A percentile compares a stretch with the other conserved stretches of the same genome.
Evolutionary conservation across 2,329 filamentous ascomycete species (phyloP).

Genomic region (Colletotrichum cordylinicola): DNA sequence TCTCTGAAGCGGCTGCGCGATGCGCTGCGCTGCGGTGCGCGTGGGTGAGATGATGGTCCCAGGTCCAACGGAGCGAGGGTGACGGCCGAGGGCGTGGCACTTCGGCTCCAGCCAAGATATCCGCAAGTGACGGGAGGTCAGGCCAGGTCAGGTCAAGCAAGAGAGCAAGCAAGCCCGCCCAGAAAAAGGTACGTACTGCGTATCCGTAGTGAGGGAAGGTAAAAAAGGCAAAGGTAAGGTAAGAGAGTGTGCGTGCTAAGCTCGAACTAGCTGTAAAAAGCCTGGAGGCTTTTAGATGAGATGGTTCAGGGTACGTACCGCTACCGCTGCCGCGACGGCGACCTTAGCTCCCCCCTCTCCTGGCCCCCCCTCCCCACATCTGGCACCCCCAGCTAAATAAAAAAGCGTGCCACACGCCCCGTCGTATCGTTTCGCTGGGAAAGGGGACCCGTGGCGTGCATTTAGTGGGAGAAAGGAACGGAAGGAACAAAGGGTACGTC

Average conservation of each 20-base stretch:
- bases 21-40: neutral
- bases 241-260: neutral
- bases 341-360: neutral
- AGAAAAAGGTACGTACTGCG: neutral
- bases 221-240: neutral
- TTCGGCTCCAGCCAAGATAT: neutral
- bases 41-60: neutral
- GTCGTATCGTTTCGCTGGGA: slow-evolving; percentile 19
- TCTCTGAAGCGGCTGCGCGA: neutral
- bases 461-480: slow-evolving; percentile 4
- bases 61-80: neutral
- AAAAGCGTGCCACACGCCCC: slow-evolving; percentile 10
- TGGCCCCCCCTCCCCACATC: neutral
- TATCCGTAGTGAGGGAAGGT: neutral
- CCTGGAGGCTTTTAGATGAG: slow-evolving; percentile 9
- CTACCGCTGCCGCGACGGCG: neutral
- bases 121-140: neutral
- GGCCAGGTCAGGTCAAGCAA: neutral
- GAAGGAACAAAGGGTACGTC: slow-evolving; percentile 17
- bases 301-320: slow-evolving; percentile 7
- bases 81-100: neutral
- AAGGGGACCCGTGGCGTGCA: slow-evolving; percentile 4
- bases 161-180: neutral
- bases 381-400: slow-evolving; percentile 10
- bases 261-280: neutral